These are phyloP conservation scores for Groenewaldozyma auringiensis DNA, from an alignment of 1,139 yeast species.

Conservation along the genomic window DNA sequence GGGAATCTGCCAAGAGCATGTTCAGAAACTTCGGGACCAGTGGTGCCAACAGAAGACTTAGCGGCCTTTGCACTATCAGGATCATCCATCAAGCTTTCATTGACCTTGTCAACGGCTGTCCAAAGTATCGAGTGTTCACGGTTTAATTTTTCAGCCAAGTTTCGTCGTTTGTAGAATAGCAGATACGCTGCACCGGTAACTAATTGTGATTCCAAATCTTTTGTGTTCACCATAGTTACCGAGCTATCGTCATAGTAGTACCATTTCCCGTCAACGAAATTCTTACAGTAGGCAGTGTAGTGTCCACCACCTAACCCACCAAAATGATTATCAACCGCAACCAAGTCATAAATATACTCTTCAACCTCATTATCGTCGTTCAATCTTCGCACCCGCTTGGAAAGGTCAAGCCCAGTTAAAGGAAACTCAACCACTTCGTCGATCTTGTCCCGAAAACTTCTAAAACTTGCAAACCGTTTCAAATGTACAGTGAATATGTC, in stretches of 20 bases:
- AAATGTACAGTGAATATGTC: constrained; percentile 84
- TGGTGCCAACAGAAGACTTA: not conserved
- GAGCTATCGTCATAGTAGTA: constrained; percentile 84
- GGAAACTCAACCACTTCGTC: constrained; percentile 84
- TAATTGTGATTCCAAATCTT: constrained; percentile 46
- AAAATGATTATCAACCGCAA: constrained; percentile 91
- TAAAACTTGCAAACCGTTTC: constrained; percentile 80
- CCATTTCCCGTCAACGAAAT: constrained; percentile 73
- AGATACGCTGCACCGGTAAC: constrained; percentile 84
- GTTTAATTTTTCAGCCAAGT: not conserved
- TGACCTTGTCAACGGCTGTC: not conserved
- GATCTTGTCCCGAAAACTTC: constrained; percentile 84
- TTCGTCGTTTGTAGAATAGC: constrained; percentile 68
- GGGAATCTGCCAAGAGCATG: not conserved
- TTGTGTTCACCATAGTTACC: constrained; percentile 41
- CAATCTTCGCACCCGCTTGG: constrained; percentile 38
- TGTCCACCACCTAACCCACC: constrained; percentile 99
- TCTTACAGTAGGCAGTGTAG: constrained; percentile 83
- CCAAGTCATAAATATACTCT: constrained; percentile 56
- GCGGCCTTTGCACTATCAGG: not conserved
- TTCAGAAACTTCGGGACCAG: not conserved
- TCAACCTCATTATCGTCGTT: constrained; percentile 16
- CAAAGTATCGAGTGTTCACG: not conserved
- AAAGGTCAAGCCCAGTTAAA: constrained; percentile 69
- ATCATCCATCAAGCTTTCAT: not conserved